Base-by-base conservation (phyloP, 805 yeast species). In the Ogataea pini region DNA sequence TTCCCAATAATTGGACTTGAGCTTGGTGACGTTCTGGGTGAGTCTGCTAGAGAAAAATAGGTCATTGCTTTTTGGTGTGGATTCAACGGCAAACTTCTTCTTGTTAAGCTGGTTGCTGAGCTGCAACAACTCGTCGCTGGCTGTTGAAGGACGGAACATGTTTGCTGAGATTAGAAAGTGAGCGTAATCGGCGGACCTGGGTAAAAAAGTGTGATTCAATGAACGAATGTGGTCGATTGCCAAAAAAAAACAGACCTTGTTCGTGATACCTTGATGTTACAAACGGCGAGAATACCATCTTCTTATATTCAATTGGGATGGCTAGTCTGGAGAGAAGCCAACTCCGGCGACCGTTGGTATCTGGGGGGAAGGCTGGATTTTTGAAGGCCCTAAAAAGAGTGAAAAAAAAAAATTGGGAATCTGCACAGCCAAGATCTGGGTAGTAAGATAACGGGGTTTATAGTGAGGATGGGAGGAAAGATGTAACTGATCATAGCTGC, bases 1-100 rank as follows among this genome's bases (percentile, higher is more conserved):
- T 44, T 61, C 62, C 73, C 73, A 69, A 45, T 69, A 69, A 48
- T 57, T 61, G 4, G 72, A 64, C 37, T 58, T 55, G 18, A 65
- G 44, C 34, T 61, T 76, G 18, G 44, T 31, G 18, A 54, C 17
- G 25, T 36, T 10, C 10, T 36, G 32, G 7, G 48, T 19, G 7
- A 49, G 38, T 19, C 44, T 49, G 36, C 43, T 31, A 17, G 45
- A 48, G 36, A 42, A 44, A 16, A 44, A 39, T 9, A 47, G 27
- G 19, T 34, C 49, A 4, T 17, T 24, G 17, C 20, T 18, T 6
- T 3, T 10, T 14, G 33, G 18, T 16, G 31, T 25, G 27, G 44
- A 14, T 14, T 38, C 25, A 18, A 40, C 8, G 19, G 19, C 25
- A 17, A 48, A 25, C 19, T 8, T 17, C 36, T 46, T 44, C 24